Evolutionary conservation across 2,329 filamentous ascomycete species (phyloP).

Genomic region (Fusarium goolgardi): DNA sequence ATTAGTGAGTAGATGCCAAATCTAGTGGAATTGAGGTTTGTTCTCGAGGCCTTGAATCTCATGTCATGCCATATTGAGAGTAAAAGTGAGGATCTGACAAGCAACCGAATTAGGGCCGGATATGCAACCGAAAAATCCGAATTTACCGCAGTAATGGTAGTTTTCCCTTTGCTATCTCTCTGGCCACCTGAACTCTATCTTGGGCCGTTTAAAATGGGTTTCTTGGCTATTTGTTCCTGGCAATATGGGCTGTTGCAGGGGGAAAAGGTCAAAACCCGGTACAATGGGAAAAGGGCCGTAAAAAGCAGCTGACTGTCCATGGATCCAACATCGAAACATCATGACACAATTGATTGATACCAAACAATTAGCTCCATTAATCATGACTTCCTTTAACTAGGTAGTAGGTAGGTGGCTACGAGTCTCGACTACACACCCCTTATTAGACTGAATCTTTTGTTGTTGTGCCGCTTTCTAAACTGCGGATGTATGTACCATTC

Average conservation of each 20-base stretch:
- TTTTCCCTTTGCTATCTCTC: conserved; percentile 17
- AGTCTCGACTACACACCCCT: conserved; percentile 11
- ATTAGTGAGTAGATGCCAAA: conserved; percentile 12
- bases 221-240: background rate
- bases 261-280: conserved; percentile 32
- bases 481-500: conserved; percentile 46
- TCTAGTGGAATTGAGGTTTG: conserved; percentile 1
- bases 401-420: background rate
- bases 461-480: conserved; percentile 18
- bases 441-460: conserved; percentile 3
- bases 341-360: conserved; percentile 13
- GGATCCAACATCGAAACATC: conserved; percentile 20
- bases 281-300: conserved; percentile 40
- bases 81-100: conserved; percentile 19
- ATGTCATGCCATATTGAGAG: conserved; percentile 21
- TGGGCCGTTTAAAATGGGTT: conserved; percentile 31
- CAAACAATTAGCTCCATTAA: conserved; percentile 8
- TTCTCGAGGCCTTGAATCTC: conserved; percentile 27
- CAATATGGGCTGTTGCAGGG: conserved; percentile 27
- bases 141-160: conserved; percentile 31
- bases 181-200: background rate
- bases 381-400: conserved; percentile 11
- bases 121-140: conserved; percentile 8
- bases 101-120: conserved; percentile 35
- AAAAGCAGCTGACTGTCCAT: conserved; percentile 40